Conservation (phyloP, 768 basidiomycete genomes). For the Boletus sensibilis region DNA sequence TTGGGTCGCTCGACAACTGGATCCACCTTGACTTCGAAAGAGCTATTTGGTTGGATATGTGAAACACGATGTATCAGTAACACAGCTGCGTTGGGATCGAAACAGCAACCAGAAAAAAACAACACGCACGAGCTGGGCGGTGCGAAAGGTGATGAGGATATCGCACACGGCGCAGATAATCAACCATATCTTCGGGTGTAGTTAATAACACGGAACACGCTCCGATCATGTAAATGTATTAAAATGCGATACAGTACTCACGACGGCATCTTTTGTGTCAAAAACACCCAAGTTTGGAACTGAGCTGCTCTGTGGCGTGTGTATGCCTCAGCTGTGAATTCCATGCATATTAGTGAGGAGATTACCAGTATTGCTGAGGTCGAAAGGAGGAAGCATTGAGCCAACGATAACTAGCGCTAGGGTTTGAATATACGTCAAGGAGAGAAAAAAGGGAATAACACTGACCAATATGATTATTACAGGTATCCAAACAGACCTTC, state of each 20-base stretch:
- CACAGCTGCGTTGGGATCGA: background rate
- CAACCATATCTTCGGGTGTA: conserved; percentile 7
- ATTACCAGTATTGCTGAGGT: conserved; percentile 2
- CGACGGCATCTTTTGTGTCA: conserved; percentile 3
- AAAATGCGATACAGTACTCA: background rate
- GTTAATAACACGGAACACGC: background rate
- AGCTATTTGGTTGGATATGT: conserved; percentile 1
- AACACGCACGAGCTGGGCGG: conserved; percentile 7
- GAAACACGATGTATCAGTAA: background rate
- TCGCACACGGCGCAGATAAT: conserved; percentile 12
- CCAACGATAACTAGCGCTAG: background rate
- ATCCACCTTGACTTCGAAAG: background rate
- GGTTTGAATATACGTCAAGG: background rate
- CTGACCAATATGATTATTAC: conserved; percentile 1
- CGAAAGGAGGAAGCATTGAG: conserved; percentile 3
- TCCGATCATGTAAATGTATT: background rate
- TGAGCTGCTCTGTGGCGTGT: background rate
- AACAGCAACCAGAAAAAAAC: background rate
- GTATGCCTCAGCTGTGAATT: background rate
- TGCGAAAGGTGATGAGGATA: conserved; percentile 11
- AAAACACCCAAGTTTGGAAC: conserved; percentile 3
- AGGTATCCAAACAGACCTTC: conserved; percentile 4
- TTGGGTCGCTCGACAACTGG: conserved; percentile 1
- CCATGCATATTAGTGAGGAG: background rate
- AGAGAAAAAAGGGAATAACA: background rate